phyloP scores from a whole-genome alignment of 768 basidiomycete genomes.

The Suillus ampliporus region DNA sequence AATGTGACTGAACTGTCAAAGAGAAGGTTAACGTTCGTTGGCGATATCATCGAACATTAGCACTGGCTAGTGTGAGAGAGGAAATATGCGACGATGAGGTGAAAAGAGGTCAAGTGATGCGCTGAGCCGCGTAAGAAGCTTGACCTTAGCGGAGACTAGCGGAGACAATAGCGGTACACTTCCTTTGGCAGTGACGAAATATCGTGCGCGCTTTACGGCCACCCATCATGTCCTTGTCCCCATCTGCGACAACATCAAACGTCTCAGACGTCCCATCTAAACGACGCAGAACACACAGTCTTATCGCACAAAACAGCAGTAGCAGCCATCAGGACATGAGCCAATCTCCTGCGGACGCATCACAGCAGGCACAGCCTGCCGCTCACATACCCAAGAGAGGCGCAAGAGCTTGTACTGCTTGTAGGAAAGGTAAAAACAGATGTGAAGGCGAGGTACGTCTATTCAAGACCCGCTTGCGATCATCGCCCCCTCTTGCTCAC shows the following conservation, averaged over 20 bases:
- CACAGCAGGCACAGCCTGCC: constrained; percentile 35
- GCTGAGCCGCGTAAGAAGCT: constrained; percentile 11
- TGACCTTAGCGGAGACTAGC: constrained; percentile 2
- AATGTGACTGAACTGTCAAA: not conserved
- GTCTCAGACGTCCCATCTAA: constrained; percentile 60
- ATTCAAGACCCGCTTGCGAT: constrained; percentile 36
- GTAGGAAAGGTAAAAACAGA: constrained; percentile 91
- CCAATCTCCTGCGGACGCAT: constrained; percentile 43
- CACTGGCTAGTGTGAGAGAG: constrained; percentile 2
- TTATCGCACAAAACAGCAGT: constrained; percentile 18
- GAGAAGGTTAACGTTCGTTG: not conserved
- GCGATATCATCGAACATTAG: not conserved
- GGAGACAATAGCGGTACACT: constrained; percentile 18
- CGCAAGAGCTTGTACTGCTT: constrained; percentile 87
- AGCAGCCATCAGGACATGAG: constrained; percentile 29
- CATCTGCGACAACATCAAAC: constrained; percentile 61
- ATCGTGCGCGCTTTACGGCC: constrained; percentile 14
- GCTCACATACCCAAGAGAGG: constrained; percentile 88
- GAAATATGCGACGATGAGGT: constrained; percentile 1
- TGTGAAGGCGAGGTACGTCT: constrained; percentile 86
- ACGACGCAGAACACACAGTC: constrained; percentile 57
- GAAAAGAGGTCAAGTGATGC: constrained; percentile 15
- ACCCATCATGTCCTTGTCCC: constrained; percentile 68
- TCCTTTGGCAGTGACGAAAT: constrained; percentile 19
- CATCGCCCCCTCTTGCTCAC: constrained; percentile 55